Percentiles rank a stretch among this genome's conserved stretches.
Evolutionary conservation across 73 alveolate species (phyloP).

Genomic region (Durusdinium trenchii): DNA sequence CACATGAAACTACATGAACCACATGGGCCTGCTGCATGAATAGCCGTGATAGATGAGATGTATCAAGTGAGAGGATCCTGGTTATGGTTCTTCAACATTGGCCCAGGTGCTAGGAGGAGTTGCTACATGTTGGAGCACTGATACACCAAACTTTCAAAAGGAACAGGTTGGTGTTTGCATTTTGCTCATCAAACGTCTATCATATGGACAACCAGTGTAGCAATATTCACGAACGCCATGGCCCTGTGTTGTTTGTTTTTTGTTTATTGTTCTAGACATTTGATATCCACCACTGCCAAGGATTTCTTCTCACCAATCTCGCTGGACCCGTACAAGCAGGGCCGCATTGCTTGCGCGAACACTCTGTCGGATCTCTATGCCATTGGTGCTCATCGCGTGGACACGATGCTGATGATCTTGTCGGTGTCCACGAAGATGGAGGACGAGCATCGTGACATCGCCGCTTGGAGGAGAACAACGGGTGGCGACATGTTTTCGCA

Average conservation of each 20-base stretch:
- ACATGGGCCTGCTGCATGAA: no score
- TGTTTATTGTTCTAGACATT: constrained; percentile 42
- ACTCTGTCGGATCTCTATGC: constrained; percentile 99
- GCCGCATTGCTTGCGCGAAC: constrained; percentile 99
- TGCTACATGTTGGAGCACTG: no score
- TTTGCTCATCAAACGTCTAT: neutral
- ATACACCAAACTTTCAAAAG: no score
- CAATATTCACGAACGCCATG: neutral
- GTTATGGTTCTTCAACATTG: no score
- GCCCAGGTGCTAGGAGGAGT: no score
- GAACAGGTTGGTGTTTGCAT: no score
- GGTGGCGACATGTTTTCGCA: no score
- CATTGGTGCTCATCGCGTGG: constrained; percentile 99
- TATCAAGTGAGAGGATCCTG: no score
- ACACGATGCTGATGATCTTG: constrained; percentile 98
- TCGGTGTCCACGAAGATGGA: constrained; percentile 98
- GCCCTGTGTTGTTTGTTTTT: neutral
- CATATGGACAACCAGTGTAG: no score
- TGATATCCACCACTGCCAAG: constrained; percentile 98
- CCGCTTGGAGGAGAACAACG: no score
- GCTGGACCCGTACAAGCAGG: constrained; percentile 99
- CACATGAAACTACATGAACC: no score
- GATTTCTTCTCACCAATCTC: constrained; percentile 99
- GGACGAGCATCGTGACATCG: constrained; percentile 97
- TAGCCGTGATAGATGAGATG: no score